Evolutionary conservation across 208 protist species (phyloP), one percentile per base, ranked within the genome.

Genomic region (Trypanosoma cruzi): DNA sequence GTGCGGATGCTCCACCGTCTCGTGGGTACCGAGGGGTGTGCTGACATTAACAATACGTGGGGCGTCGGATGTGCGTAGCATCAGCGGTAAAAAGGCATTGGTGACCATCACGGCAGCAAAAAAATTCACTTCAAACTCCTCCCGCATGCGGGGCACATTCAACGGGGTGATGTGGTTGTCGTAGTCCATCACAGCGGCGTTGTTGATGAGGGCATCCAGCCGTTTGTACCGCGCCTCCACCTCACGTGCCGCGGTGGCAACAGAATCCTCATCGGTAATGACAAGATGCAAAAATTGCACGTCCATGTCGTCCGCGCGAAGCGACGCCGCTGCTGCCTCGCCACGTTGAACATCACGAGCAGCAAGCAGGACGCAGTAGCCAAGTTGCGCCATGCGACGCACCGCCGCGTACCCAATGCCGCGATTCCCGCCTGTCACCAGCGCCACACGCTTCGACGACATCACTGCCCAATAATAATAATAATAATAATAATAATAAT

Each of bases 341-440:
- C 77, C 84, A 14, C 76, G 29, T 11, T 48, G 60, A 13, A 64
- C 60, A 52, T 76, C 77, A 40, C 88, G 82, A 18, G 71, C 79
- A 46, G 84, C 88, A 36, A 97, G 63, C n/a, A 95, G 73, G 4
- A 95, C 86, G 46, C 78, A 44, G 60, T 85, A 59, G 59, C 87
- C 64, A 60, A 89, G 71, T 64, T 82, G 78, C 32, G 42, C 75
- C 4, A 88, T 32, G 16, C 46, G 0, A 24, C 64, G 73, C 1
- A 85, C 86, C 11, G 81, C 90, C 60, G 92, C 83, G 20, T 89
- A 62, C 34, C 90, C 90, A 60, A 97, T 90, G 8, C 90, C 93
- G 50, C 84, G 83, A 75, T 92, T 94, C n/a, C 62, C 86, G 29
- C 90, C 93, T 20, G 87, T 90, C 53, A 97, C 84, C 42, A 93